Base-by-base conservation (phyloP, 2,329 filamentous ascomycete genomes). In the Fulvia fulva region DNA sequence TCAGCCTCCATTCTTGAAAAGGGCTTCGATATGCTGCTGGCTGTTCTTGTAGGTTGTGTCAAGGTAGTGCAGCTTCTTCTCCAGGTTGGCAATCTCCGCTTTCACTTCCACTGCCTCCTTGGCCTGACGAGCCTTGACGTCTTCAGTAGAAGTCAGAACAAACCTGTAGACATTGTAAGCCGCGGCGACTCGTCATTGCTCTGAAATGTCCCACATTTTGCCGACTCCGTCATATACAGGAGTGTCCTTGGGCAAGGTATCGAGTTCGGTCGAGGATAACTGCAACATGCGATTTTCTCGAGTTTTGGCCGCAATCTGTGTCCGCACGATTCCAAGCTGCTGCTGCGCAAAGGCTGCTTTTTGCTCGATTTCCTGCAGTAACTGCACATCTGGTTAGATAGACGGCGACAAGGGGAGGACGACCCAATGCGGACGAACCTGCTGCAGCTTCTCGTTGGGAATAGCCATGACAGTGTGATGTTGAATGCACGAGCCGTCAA, bases 11-110 rank as follows among this genome's bases (percentile, higher is more conserved):
- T 68, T 67, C 65, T 84, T 83, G 70, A 97, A 82, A 72, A 97
- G 93, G 75, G 91, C 88, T 73, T 96, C 88, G 66, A 97, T 88
- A 71, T 96, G 91, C 65, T 92, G 87, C 67, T 88, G 87, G 75
- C 91, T 96, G 71, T 97, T 99, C 79, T 95, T 91, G 73, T 91
- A 89, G 51, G 94, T 97, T 58, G 91, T 96, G 78, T 97, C 93
- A 46, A 97, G 81, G 71, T 97, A 97, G 67, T 93, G 85, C 68
- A 97, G 80, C 74, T 90, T 91, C 82, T 97, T 96, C 66, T 89
- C 87, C 63, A 97, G 77, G 63, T 87, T 88, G 43, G 88, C 82
- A 61, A 96, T 85, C 67, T 97, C 93, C 26, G 83, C 81, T 68
- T 91, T 88, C 62, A 93, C 77, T 53, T 87, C 85, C 68, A 87